Percentiles rank a stretch among this genome's conserved stretches.
Evolutionary conservation across 371 early-diverging fungal species (phyloP).

Genomic region (Haplosporangium sp.): DNA sequence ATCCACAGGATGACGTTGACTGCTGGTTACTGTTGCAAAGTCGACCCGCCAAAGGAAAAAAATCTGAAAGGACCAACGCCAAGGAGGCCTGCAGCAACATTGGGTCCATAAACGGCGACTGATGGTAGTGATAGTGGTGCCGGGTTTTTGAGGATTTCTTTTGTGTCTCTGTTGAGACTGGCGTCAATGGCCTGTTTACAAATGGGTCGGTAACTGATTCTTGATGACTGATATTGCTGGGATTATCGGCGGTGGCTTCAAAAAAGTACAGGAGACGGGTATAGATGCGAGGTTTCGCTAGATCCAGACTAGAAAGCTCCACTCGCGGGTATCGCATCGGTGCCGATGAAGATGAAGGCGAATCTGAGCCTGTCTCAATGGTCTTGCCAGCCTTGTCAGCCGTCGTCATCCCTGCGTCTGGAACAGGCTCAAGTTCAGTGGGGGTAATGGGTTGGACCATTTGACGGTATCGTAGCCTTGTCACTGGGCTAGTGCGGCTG

Average conservation of each 20-base stretch:
- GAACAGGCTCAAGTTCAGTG: conserved; percentile 35
- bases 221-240: conserved; percentile 12
- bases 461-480: conserved; percentile 45
- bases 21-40: conserved; percentile 14
- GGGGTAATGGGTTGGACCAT: conserved; percentile 47
- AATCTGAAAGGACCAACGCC: conserved; percentile 48
- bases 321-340: conserved; percentile 31
- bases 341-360: neutral
- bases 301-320: conserved; percentile 48
- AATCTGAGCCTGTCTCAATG: neutral
- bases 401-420: conserved; percentile 1
- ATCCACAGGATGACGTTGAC: neutral
- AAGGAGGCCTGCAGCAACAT: conserved; percentile 52
- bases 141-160: conserved; percentile 10
- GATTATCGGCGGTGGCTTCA: conserved; percentile 20
- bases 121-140: conserved; percentile 36
- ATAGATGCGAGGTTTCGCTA: conserved; percentile 52
- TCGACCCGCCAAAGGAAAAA: conserved; percentile 51
- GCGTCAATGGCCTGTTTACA: neutral
- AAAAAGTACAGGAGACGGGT: conserved; percentile 55
- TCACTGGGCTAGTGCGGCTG: conserved; percentile 14
- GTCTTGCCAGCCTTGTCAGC: neutral
- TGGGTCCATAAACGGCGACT: conserved; percentile 51
- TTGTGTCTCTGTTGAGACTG: neutral
- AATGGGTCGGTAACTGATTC: too few relatives aligned